Evolutionary conservation across 768 basidiomycete genomes (phyloP), one percentile per base, ranked within the genome.

Genomic region (Boletus pseudopeckii): DNA sequence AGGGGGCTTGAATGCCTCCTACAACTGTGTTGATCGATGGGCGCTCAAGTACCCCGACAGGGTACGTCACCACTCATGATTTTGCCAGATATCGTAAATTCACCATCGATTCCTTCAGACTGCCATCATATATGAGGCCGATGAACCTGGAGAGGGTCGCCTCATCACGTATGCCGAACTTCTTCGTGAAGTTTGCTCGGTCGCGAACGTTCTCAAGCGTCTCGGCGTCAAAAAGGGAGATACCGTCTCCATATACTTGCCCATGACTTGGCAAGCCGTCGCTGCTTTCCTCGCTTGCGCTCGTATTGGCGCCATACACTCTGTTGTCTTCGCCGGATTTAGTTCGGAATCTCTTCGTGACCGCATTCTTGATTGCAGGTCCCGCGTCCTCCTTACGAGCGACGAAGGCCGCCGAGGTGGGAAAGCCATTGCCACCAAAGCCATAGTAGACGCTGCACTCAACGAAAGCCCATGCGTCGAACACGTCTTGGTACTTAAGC

Each of bases 21-120:
- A 98, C 80, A 99, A 99, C 73, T 96, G 93, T 64, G 92, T 99
- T 46, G 97, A 99, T 71, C 84, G 96, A 52, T 95, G 92, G 87
- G 96, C 92, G 15, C 94, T 88, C 76, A 82, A 85, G 67, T 75
- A 94, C 64, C 97, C 96, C 0, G 75, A 97, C 70, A 86, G 84
- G 75, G 88, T 84, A 53, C 44, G 65, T 47, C 5, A 9, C n/a
- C 8, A 47, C 24, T n/a, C 48, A n/a, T 40, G 32, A 10, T 40
- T 22, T 44, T 22, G 10, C 13, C 5, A 40, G 33, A 17, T 28
- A n/a, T 38, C 30, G 15, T 45, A 3, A 33, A 13, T 28, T 46
- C 44, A n/a, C 36, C 47, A 3, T 18, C 36, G 5, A 45, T 50
- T 26, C 18, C 18, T 20, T 11, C 60, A 93, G 90, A 85, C 86